These are phyloP conservation scores for Raphanus sativus DNA, from an alignment of 345 rosid genomes.

Conservation along the genomic window DNA sequence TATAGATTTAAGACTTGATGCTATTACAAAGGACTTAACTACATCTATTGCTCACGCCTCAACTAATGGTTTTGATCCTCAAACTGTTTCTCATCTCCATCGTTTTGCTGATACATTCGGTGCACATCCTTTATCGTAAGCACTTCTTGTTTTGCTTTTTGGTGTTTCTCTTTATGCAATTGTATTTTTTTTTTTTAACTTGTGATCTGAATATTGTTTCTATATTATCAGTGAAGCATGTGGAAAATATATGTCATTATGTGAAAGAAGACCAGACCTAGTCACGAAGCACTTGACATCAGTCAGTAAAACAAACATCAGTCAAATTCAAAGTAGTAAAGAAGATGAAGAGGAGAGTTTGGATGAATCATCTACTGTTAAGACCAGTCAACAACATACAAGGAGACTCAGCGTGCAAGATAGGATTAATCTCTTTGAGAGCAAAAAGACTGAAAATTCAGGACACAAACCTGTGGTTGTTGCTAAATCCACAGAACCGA, in stretches of 20 bases:
- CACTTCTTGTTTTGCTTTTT: background rate
- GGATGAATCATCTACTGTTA: constrained; percentile 40
- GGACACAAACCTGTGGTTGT: constrained; percentile 53
- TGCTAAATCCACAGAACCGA: constrained; percentile 63
- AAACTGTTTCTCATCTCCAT: constrained; percentile 63
- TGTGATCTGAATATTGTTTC: background rate
- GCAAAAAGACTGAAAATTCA: constrained; percentile 67
- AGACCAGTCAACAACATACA: constrained; percentile 43
- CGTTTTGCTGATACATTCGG: constrained; percentile 74
- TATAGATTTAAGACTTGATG: constrained; percentile 77
- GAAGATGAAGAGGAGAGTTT: constrained; percentile 47
- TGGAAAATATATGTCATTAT: constrained; percentile 56
- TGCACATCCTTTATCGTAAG: constrained; percentile 81
- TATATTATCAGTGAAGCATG: constrained; percentile 71
- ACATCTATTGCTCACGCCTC: constrained; percentile 69
- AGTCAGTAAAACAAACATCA: constrained; percentile 32
- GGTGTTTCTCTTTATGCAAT: background rate
- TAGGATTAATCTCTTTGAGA: constrained; percentile 89
- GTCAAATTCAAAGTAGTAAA: constrained; percentile 26
- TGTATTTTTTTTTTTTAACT: background rate
- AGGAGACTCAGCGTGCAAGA: constrained; percentile 97
- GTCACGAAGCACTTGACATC: constrained; percentile 57
- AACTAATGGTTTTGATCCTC: constrained; percentile 73
- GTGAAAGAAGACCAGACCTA: constrained; percentile 76
- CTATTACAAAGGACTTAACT: constrained; percentile 71